Evolutionary conservation across 2,329 filamentous ascomycete species (phyloP), one percentile per base, ranked within the genome.

Genomic region (Aaosphaeria arxii): DNA sequence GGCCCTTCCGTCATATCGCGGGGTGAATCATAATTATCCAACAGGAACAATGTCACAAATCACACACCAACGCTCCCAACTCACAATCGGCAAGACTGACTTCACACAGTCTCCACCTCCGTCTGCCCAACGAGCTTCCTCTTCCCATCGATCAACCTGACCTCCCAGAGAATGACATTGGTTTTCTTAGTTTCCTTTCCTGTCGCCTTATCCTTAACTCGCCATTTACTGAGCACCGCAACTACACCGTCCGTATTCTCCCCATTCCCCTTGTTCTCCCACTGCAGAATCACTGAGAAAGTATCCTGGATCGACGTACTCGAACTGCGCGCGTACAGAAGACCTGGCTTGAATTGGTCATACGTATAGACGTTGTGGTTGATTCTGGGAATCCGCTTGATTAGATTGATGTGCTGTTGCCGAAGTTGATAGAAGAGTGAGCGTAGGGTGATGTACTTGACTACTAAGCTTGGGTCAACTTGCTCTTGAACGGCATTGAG

Each of bases 91-190:
- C 17, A 24, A 24, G 33, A 36, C 13, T 31, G 31, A 6, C 13
- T 35, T 42, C 40, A 42, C 3, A 42, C 40, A 5, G 40, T 13
- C 40, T 47, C 45, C 5, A 52, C 33, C 31, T 52, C 49, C 32
- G 47, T 46, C 35, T 46, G 33, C 30, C 43, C 47, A 28, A 41
- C 44, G 13, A 52, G 40, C 11, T 44, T 46, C 17, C 49, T 40
- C 46, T 46, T 49, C 6, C 49, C 49, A 40, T 46, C 46, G 31
- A 49, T 47, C 47, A 29, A 49, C 36, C 44, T 52, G n/a, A 52
- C 46, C 7, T 40, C 38, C n/a, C 36, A 38, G 36, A 52, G 30
- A 24, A 46, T 44, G 13, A 52, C 24, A 31, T 42, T 52, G 24
- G 17, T n/a, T 28, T 42, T 44, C 30, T 38, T 30, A 17, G 40